phyloP scores from a whole-genome alignment of 2,329 filamentous ascomycete species.

The Fusarium sp. region DNA sequence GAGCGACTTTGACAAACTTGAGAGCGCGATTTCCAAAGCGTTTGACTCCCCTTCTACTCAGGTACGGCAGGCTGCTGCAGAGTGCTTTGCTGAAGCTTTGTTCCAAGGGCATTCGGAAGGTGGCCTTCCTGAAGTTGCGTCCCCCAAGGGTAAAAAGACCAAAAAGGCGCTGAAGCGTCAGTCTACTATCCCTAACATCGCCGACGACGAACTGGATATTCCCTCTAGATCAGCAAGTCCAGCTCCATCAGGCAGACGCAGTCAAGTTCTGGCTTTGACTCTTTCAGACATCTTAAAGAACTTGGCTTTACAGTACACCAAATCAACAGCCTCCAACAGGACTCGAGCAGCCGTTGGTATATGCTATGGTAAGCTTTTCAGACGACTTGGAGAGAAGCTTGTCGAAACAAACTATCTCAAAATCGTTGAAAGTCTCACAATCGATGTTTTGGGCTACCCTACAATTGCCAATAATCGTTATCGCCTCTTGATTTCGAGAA shows the following conservation, averaged over 20 bases:
- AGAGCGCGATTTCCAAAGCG: slow-evolving; percentile 83
- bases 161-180: slow-evolving; percentile 69
- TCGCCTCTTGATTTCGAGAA: slow-evolving; percentile 83
- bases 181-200: slow-evolving; percentile 68
- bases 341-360: slow-evolving; percentile 84
- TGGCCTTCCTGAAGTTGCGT: slow-evolving; percentile 58
- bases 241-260: slow-evolving; percentile 74
- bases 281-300: slow-evolving; percentile 82
- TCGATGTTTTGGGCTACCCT: slow-evolving; percentile 80
- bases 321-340: slow-evolving; percentile 80
- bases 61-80: slow-evolving; percentile 86
- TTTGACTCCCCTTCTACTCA: slow-evolving; percentile 81
- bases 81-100: slow-evolving; percentile 84
- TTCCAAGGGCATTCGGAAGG: slow-evolving; percentile 77
- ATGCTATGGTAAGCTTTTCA: slow-evolving; percentile 86
- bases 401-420: slow-evolving; percentile 84
- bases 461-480: slow-evolving; percentile 87
- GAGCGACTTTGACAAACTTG: slow-evolving; percentile 89
- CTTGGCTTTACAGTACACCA: slow-evolving; percentile 83
- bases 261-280: slow-evolving; percentile 77
- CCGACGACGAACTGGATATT: slow-evolving; percentile 79
- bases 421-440: slow-evolving; percentile 83
- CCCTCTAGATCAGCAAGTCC: slow-evolving; percentile 77
- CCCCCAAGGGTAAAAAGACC: slow-evolving; percentile 74
- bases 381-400: slow-evolving; percentile 81